A percentile compares a stretch with the other conserved stretches of the same genome.
Evolutionary conservation across 129 eudicot species (phyloP).

Genomic region (Pseudognaphalium luteoalbum): DNA sequence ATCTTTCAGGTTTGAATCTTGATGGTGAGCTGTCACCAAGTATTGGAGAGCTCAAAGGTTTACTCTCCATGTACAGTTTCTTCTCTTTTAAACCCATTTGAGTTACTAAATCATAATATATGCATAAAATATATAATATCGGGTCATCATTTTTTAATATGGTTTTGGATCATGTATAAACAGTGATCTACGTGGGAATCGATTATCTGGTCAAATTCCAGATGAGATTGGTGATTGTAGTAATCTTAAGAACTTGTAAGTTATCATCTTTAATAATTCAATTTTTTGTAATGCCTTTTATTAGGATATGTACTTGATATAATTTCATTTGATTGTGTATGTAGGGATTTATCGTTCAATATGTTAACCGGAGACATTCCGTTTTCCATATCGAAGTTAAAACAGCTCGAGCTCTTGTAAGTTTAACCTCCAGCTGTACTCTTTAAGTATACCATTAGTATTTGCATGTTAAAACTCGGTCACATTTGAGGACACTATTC

Average conservation of each 20-base stretch:
- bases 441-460: background rate
- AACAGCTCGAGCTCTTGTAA: slow-evolving; percentile 78
- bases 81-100: slow-evolving; percentile 11
- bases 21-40: slow-evolving; percentile 96
- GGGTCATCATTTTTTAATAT: background rate
- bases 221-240: slow-evolving; percentile 97
- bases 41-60: slow-evolving; percentile 75
- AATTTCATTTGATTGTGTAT: background rate
- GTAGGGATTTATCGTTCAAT: slow-evolving; percentile 92
- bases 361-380: slow-evolving; percentile 87
- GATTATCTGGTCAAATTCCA: slow-evolving; percentile 91
- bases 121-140: background rate
- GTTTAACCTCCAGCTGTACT: slow-evolving; percentile 21
- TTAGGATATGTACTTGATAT: background rate
- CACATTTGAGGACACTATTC: background rate
- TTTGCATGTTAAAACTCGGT: background rate
- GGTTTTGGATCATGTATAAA: slow-evolving; percentile 15
- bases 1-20: slow-evolving; percentile 92
- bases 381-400: slow-evolving; percentile 86
- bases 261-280: background rate
- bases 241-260: slow-evolving; percentile 70
- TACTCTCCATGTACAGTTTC: slow-evolving; percentile 64
- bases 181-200: slow-evolving; percentile 89
- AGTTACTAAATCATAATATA: background rate
- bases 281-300: background rate